phyloP scores from a whole-genome alignment of 75 land plant species.

The Isoetes taiwanensis region DNA sequence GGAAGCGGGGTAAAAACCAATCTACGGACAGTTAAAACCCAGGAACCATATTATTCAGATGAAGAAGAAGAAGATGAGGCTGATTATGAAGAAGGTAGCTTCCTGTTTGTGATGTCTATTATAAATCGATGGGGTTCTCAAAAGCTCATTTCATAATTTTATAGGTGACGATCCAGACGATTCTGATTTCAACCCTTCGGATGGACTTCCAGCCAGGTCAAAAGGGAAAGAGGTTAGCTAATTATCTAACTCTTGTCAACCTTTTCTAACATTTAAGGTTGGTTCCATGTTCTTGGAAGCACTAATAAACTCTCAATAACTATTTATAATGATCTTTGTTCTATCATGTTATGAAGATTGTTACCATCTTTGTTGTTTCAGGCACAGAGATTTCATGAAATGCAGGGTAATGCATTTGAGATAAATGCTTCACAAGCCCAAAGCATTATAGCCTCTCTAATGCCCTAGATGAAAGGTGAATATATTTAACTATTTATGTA shows the following conservation, averaged over 20 bases:
- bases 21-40: constrained; percentile 8
- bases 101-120: background rate
- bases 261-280: background rate
- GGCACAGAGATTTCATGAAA: too few species aligned
- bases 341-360: constrained; percentile 9
- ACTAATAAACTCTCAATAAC: background rate
- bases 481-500: too few species aligned
- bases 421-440: too few species aligned
- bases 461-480: too few species aligned
- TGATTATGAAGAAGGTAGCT: constrained; percentile 26
- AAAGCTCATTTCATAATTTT: background rate
- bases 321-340: background rate
- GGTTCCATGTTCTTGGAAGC: background rate
- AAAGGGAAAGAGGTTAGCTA: background rate
- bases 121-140: background rate
- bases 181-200: constrained; percentile 75
- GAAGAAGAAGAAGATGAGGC: constrained; percentile 31
- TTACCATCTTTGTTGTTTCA: constrained; percentile 1
- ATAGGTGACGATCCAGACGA: constrained; percentile 93
- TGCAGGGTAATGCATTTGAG: too few species aligned
- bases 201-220: constrained; percentile 14
- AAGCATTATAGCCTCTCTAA: too few species aligned
- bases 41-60: constrained; percentile 23
- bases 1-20: background rate
- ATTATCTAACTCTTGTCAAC: background rate